These are phyloP conservation scores for Capsicum pubescens DNA, from an alignment of 257 asterid genomes.

Conservation along the genomic window DNA sequence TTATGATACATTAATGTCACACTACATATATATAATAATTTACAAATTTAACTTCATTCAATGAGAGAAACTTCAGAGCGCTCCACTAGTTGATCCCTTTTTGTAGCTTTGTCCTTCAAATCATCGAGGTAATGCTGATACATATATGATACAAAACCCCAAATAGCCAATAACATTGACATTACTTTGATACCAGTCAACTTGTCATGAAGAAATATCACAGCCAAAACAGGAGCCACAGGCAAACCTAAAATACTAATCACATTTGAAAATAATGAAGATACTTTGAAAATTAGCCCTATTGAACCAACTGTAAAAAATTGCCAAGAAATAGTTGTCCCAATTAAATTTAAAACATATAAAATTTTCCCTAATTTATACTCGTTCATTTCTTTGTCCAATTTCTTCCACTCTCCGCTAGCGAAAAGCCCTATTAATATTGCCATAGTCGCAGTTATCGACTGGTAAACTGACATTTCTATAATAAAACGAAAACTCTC, in stretches of 20 bases:
- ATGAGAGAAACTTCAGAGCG: slow-evolving; percentile 16
- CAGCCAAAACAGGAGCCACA: slow-evolving; percentile 65
- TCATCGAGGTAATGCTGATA: slow-evolving; percentile 79
- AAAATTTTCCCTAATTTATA: slow-evolving; percentile 48
- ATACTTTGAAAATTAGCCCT: slow-evolving; percentile 65
- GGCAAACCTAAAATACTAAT: slow-evolving; percentile 73
- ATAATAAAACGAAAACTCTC: slow-evolving; percentile 46
- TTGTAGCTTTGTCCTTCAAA: slow-evolving; percentile 38
- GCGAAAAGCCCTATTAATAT: slow-evolving; percentile 56
- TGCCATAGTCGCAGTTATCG: slow-evolving; percentile 37
- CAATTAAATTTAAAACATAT: slow-evolving; percentile 60
- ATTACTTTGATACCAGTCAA: slow-evolving; percentile 62
- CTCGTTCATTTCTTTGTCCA: slow-evolving; percentile 56
- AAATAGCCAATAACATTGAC: slow-evolving; percentile 64
- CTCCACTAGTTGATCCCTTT: background rate
- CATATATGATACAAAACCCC: slow-evolving; percentile 78
- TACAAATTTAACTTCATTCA: background rate
- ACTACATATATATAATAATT: background rate
- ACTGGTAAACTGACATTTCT: slow-evolving; percentile 48
- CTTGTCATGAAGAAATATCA: slow-evolving; percentile 54
- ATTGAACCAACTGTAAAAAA: slow-evolving; percentile 49
- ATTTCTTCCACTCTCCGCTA: slow-evolving; percentile 64
- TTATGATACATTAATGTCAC: background rate
- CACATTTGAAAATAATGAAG: slow-evolving; percentile 73
- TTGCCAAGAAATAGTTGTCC: slow-evolving; percentile 78